These are phyloP conservation scores for Cercospora berteroae DNA, from an alignment of 2,329 filamentous ascomycete genomes.

Conservation along the genomic window DNA sequence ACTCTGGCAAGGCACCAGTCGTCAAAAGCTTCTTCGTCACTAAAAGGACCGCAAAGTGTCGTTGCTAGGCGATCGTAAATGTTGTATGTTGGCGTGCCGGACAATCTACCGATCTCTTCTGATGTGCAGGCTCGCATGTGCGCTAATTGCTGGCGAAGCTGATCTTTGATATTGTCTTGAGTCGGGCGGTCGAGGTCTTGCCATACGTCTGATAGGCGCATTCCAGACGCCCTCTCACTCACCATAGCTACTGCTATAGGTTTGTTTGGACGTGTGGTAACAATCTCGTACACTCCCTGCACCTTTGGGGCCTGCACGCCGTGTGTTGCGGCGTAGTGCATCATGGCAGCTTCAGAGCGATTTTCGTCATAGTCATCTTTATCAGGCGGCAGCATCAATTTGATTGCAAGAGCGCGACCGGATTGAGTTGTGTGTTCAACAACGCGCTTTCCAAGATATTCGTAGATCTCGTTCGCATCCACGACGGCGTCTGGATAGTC, in stretches of 20 bases:
- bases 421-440: background rate
- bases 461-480: background rate
- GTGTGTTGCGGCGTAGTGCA: background rate
- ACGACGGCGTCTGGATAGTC: background rate
- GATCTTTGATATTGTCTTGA: background rate
- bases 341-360: background rate
- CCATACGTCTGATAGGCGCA: background rate
- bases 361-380: background rate
- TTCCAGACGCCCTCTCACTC: background rate
- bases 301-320: background rate
- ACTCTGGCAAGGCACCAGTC: background rate
- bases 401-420: background rate
- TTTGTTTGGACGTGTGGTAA: background rate
- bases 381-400: background rate
- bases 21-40: background rate
- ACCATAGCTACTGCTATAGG: constrained; percentile 5
- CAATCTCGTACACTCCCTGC: background rate
- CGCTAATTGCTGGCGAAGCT: background rate
- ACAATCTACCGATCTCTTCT: background rate
- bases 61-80: background rate
- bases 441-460: background rate
- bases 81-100: background rate
- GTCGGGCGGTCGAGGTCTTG: background rate
- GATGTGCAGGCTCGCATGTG: background rate
- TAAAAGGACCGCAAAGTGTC: background rate